Percentiles rank a stretch among this genome's conserved stretches.
Conservation (phyloP, 805 yeast species). For the Candida patagonica region DNA sequence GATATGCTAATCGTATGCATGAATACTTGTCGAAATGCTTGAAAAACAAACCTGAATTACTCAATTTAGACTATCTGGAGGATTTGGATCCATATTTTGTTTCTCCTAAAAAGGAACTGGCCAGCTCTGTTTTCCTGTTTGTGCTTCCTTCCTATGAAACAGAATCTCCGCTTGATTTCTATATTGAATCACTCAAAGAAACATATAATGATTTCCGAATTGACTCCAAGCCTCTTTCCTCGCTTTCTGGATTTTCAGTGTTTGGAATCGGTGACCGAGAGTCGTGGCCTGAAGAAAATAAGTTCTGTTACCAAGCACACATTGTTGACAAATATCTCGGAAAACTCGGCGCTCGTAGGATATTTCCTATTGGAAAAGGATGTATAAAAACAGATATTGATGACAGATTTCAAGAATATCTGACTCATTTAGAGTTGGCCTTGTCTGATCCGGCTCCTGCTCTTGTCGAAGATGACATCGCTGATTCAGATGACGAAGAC, state of each 20-base stretch:
- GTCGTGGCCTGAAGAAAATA: slow-evolving; percentile 58
- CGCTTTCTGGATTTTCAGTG: slow-evolving; percentile 71
- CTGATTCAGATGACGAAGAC: slow-evolving; percentile 47
- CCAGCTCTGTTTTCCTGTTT: slow-evolving; percentile 47
- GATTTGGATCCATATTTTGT: slow-evolving; percentile 79
- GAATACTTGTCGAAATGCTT: slow-evolving; percentile 26
- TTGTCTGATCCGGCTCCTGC: slow-evolving; percentile 59
- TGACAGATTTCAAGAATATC: slow-evolving; percentile 58
- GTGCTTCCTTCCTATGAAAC: slow-evolving; percentile 88
- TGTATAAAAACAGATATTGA: slow-evolving; percentile 60
- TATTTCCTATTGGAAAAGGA: slow-evolving; percentile 74
- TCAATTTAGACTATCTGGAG: slow-evolving; percentile 71
- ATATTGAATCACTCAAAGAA: slow-evolving; percentile 69
- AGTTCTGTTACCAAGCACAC: slow-evolving; percentile 80
- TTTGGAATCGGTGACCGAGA: slow-evolving; percentile 84
- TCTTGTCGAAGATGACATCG: slow-evolving; percentile 43
- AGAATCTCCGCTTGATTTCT: slow-evolving; percentile 85
- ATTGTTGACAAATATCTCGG: slow-evolving; percentile 67
- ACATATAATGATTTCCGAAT: slow-evolving; percentile 78
- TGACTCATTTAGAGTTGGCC: slow-evolving; percentile 46
- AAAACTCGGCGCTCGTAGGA: slow-evolving; percentile 76
- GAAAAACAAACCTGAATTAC: slow-evolving; percentile 38
- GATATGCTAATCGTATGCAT: slow-evolving; percentile 49
- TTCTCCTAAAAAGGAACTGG: slow-evolving; percentile 36
- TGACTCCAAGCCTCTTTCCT: slow-evolving; percentile 67